Conservation (phyloP, 1,284 basidiomycete species). For the Trichosporon sp. region DNA sequence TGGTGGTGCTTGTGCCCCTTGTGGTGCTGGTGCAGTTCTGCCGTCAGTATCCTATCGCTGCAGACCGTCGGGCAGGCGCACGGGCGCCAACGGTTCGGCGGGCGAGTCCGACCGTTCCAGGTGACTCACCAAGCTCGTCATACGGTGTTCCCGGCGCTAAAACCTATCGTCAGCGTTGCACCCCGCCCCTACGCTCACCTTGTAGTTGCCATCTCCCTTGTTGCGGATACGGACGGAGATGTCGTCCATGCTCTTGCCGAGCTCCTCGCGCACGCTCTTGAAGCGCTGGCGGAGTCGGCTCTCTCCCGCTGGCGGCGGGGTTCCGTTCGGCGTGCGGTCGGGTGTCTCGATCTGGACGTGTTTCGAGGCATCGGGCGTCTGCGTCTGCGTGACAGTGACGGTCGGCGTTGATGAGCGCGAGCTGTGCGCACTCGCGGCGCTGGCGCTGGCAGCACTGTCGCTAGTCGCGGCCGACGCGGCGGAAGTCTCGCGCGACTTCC, state of each 20-base stretch:
- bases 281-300: conserved; percentile 27
- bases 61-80: neutral
- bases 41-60: neutral
- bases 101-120: neutral
- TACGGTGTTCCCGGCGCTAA: conserved; percentile 56
- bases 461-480: neutral
- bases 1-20: conserved; percentile 33
- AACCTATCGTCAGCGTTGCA: conserved; percentile 24
- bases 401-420: conserved; percentile 3
- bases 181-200: conserved; percentile 15
- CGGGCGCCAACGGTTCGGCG: neutral
- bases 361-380: neutral
- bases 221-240: conserved; percentile 46
- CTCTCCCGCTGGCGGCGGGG: neutral
- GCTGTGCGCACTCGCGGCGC: neutral
- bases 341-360: conserved; percentile 3
- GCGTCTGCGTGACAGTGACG: neutral
- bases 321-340: neutral
- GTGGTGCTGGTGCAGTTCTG: conserved; percentile 44
- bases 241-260: conserved; percentile 41
- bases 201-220: conserved; percentile 32
- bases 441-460: neutral
- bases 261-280: conserved; percentile 27
- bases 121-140: conserved; percentile 50
- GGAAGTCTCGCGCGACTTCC: neutral